These are phyloP conservation scores for Daldinia loculata DNA, from an alignment of 495 filamentous ascomycete genomes.

Conservation along the genomic window DNA sequence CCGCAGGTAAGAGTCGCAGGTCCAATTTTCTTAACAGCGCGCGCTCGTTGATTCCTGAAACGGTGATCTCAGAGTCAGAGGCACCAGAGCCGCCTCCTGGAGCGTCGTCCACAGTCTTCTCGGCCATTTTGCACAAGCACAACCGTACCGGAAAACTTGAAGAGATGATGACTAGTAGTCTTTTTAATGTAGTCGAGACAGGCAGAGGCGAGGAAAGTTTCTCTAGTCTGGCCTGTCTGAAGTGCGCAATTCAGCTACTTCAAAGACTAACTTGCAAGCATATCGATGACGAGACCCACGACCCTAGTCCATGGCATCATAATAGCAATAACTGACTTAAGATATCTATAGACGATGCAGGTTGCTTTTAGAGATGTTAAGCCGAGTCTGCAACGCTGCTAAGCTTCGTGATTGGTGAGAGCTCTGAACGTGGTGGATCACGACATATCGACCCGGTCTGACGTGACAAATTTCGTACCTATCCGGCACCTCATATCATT, in stretches of 20 bases:
- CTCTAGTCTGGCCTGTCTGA: background rate
- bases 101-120: constrained; percentile 20
- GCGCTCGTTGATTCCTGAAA: constrained; percentile 63
- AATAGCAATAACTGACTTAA: constrained; percentile 30
- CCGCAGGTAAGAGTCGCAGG: constrained; percentile 67
- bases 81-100: constrained; percentile 23
- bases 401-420: constrained; percentile 29
- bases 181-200: background rate
- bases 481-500: constrained; percentile 9
- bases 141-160: background rate
- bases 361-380: constrained; percentile 18
- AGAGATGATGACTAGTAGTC: background rate
- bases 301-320: constrained; percentile 32
- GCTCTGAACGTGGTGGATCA: constrained; percentile 25
- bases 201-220: background rate
- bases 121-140: constrained; percentile 13
- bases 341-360: constrained; percentile 5
- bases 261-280: background rate
- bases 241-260: background rate
- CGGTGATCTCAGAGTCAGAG: constrained; percentile 42
- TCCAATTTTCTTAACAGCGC: constrained; percentile 73
- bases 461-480: constrained; percentile 19
- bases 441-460: constrained; percentile 37
- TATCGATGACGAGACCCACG: background rate
- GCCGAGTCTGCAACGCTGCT: constrained; percentile 14